Evolutionary conservation across 1,284 basidiomycete species (phyloP), one percentile per base, ranked within the genome.

Genomic region (Trichosporon faecale): DNA sequence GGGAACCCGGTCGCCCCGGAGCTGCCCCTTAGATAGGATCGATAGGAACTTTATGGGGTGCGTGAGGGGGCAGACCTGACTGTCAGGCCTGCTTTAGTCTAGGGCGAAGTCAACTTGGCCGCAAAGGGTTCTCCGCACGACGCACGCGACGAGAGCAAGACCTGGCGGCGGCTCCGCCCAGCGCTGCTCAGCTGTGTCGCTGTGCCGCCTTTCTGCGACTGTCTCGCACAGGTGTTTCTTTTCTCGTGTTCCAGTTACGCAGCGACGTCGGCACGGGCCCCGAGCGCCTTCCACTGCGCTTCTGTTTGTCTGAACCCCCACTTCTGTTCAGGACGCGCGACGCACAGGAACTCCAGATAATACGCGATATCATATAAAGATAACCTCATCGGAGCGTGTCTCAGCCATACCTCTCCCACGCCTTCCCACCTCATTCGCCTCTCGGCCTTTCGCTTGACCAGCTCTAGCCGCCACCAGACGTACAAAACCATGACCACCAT

Each of bases 21-120:
- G 21, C 21, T 11, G 9, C 49, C 49, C 49, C 49, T 52, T 52
- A 52, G 49, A 52, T 52, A 52, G 49, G 49, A 52, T 52, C 23
- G 49, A 52, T 52, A 52, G 49, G 49, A 52, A 18, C 40, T 52
- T 52, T 52, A 52, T 52, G 49, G 49, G 49, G 49, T 52, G 49
- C 49, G 49, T 52, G n/a, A 52, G 49, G 49, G 44, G 49, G n/a
- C 49, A 52, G 49, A 21, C 49, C 49, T 52, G 49, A 52, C 49
- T 8, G 49, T 23, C n/a, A 23, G 49, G 49, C 23, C 49, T 52
- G 49, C 18, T 18, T 23, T 25, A 23, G 21, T 52, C 49, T 52
- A 52, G 49, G 49, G 49, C 49, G 23, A 25, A 52, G 21, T 3
- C 21, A 21, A 52, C 7, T 46, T 8, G n/a, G n/a, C 49, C 21